Evolutionary conservation across 2,329 filamentous ascomycete species (phyloP), one percentile per base, ranked within the genome.

Genomic region (Bipolaris victoriae): DNA sequence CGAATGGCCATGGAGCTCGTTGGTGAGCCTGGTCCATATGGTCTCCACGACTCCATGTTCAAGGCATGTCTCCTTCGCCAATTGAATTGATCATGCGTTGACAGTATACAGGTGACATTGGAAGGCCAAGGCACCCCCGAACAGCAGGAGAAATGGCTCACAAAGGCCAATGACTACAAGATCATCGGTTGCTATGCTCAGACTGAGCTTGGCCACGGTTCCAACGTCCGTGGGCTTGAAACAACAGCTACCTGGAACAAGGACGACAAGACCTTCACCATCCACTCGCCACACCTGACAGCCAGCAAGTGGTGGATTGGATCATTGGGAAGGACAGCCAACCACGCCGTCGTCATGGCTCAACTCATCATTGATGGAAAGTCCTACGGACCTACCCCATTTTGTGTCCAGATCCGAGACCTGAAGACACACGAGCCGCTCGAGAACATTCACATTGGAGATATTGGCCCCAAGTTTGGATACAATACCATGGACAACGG

Each of bases 301-400:
- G 85, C 90, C 0, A 89, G 88, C 33, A 94, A 94, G 72, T 94
- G 90, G 90, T 93, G 90, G 90, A 92, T 92, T 66, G 90, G 90
- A 1, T 90, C 89, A 10, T 82, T 93, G 3, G 90, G 90, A 49
- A 83, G 88, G 66, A 88, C 88, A 2, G 90, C 90, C 43, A 93
- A 91, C 72, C 83, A 91, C 69, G 90, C 90, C 1, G 86, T 91
- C 2, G 89, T 93, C 3, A 91, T 93, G 83, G 90, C 90, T 0
- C 90, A 92, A 76, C 81, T 93, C 26, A 84, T 88, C 60, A 83
- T 92, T 59, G 79, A 81, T 58, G 89, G 88, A 64, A 90, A 89
- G 76, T 78, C 81, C 16, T 87, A 87, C 63, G 90, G 90, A 0
- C 90, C 90, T 36, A 90, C 93, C 69, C 89, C 90, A 0, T 93